phyloP scores from a whole-genome alignment of 2,329 filamentous ascomycete species.

The Atkinsonella hypoxylon region DNA sequence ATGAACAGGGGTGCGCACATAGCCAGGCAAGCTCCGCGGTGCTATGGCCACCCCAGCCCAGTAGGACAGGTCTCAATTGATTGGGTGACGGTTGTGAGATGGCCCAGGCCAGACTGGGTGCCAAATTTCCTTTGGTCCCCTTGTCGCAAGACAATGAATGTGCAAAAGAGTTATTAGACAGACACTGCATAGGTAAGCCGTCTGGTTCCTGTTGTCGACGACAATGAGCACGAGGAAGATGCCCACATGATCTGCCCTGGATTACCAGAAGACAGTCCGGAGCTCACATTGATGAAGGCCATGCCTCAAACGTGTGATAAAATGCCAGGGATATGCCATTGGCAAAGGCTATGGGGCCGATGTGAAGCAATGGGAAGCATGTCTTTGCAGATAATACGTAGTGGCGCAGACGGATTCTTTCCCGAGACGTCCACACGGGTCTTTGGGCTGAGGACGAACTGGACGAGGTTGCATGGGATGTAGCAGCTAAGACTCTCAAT shows the following conservation, averaged over 20 bases:
- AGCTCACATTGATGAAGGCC: neutral
- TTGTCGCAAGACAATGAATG: slow-evolving; percentile 4
- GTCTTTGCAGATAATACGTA: neutral
- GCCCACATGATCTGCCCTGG: neutral
- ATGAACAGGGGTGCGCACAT: slow-evolving; percentile 10
- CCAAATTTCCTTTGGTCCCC: slow-evolving; percentile 5
- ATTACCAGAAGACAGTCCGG: neutral
- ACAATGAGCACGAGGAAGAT: neutral
- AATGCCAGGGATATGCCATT: neutral
- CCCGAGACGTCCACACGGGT: neutral
- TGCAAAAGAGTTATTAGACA: neutral
- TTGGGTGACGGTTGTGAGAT: slow-evolving; percentile 9
- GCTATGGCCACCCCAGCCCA: slow-evolving; percentile 10
- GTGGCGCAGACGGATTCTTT: slow-evolving; percentile 1
- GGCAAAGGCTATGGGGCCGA: neutral
- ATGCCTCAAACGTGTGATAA: neutral
- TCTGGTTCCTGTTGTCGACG: too few relatives aligned
- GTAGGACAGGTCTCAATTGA: slow-evolving; percentile 9
- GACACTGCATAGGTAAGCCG: too few relatives aligned
- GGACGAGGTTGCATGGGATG: neutral
- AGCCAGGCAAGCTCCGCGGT: slow-evolving; percentile 9
- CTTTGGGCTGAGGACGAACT: neutral
- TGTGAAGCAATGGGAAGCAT: neutral
- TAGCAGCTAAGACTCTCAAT: neutral
- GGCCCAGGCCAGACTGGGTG: slow-evolving; percentile 8